A percentile compares a stretch with the other conserved stretches of the same genome.
phyloP scores from a whole-genome alignment of 2,329 filamentous ascomycete genomes.

The Trichoderma aggressivum region DNA sequence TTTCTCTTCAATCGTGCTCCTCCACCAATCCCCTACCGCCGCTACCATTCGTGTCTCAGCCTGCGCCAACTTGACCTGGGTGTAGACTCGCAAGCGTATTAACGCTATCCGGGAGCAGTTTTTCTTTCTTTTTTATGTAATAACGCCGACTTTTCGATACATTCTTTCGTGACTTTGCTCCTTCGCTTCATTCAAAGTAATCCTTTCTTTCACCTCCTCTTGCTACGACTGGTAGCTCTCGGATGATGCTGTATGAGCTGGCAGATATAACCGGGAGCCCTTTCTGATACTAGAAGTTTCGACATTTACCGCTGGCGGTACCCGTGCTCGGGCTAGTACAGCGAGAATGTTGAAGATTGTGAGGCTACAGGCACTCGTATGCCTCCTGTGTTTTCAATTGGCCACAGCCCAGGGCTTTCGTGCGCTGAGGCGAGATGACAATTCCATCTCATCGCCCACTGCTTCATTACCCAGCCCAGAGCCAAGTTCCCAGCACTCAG shows the following conservation, averaged over 20 bases:
- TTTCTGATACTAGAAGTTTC: constrained; percentile 20
- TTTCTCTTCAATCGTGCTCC: neutral
- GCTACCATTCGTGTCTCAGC: constrained; percentile 15
- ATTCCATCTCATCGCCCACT: neutral
- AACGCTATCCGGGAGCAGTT: neutral
- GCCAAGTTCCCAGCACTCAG: neutral
- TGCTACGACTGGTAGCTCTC: neutral
- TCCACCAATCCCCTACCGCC: constrained; percentile 3
- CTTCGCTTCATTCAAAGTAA: neutral
- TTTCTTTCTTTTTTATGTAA: neutral
- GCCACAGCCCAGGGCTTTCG: constrained; percentile 34
- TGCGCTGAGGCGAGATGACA: constrained; percentile 35
- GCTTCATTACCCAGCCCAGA: neutral
- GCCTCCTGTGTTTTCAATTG: constrained; percentile 37
- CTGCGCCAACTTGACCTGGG: neutral
- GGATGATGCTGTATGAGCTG: constrained; percentile 23
- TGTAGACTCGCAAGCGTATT: neutral
- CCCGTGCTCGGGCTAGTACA: neutral
- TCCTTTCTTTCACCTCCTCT: neutral
- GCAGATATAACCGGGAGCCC: constrained; percentile 21
- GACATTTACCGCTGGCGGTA: constrained; percentile 7
- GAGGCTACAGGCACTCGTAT: constrained; percentile 39
- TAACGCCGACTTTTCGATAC: neutral
- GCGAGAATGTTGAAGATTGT: constrained; percentile 35
- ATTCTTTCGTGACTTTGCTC: constrained; percentile 11